Evolutionary conservation across 177 flowering plant species (phyloP), one percentile per base, ranked within the genome.

Genomic region (Tripterygium wilfordii): DNA sequence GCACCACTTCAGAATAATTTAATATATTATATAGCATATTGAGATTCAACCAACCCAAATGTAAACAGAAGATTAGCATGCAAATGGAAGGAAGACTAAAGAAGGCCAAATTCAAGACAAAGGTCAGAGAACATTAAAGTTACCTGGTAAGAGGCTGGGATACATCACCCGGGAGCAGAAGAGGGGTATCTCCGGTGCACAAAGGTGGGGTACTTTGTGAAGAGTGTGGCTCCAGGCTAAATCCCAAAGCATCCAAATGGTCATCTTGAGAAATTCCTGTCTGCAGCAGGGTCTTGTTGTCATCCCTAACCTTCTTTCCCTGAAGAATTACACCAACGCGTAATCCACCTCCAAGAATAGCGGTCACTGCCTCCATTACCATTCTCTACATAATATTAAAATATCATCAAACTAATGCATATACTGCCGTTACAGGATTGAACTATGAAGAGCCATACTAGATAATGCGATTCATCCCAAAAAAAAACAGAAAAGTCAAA

Each of bases 341-440:
- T 42, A 87, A 60, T 43, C 83, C 96, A 51, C 77, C 85, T 33
- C 92, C 83, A 48, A 94, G 88, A 42, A 88, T 70, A 27, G 86
- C 66, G 38, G 74, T 79, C 48, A 89, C 85, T 36, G 99, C 97
- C 58, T 89, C 97, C 95, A 84, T 71, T 23, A 94, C 99, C 17
- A 77, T 65, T 69, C 82, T 79, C 99, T 94, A 40, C 28, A 63
- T 15, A 64, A 49, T 22, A 51, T n/a, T n/a, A n/a, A n/a, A n/a
- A n/a, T n/a, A n/a, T n/a, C n/a, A n/a, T n/a, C n/a, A n/a, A n/a
- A n/a, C n/a, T n/a, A n/a, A n/a, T n/a, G n/a, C n/a, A n/a, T n/a
- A n/a, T n/a, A n/a, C n/a, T n/a, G n/a, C n/a, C n/a, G n/a, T n/a
- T n/a, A n/a, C n/a, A n/a, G n/a, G n/a, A n/a, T n/a, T n/a, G n/a